Conservation (phyloP, 176 grass and related monocot genomes). For the Stipa capillata region DNA sequence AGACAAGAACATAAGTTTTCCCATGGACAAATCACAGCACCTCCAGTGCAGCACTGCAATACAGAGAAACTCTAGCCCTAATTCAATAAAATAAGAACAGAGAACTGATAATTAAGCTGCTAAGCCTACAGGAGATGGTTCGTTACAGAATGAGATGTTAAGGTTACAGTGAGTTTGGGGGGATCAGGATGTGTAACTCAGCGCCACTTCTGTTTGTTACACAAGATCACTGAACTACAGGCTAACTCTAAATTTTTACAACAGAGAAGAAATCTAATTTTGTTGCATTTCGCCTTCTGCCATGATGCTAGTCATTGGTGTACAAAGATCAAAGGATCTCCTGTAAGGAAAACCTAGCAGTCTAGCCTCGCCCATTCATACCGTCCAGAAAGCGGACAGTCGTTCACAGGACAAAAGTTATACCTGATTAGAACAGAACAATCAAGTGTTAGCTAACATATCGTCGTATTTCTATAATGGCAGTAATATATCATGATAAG, state of each 20-base stretch:
- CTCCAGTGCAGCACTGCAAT: too few relatives aligned
- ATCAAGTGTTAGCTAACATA: too few relatives aligned
- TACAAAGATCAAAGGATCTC: too few relatives aligned
- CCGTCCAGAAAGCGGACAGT: slow-evolving; percentile 39
- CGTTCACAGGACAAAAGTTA: slow-evolving; percentile 55
- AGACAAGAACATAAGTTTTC: background rate
- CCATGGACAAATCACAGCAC: too few relatives aligned
- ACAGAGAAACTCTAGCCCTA: slow-evolving; percentile 15
- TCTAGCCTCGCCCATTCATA: slow-evolving; percentile 61
- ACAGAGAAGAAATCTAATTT: slow-evolving; percentile 27
- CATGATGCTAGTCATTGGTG: background rate
- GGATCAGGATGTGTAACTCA: slow-evolving; percentile 29
- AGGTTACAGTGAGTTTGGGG: slow-evolving; percentile 35
- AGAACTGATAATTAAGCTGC: background rate
- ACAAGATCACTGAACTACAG: slow-evolving; percentile 19
- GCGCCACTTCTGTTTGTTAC: slow-evolving; percentile 42
- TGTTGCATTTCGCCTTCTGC: slow-evolving; percentile 27
- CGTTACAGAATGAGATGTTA: slow-evolving; percentile 35
- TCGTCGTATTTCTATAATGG: too few relatives aligned
- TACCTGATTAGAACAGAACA: too few relatives aligned
- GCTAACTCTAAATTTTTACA: slow-evolving; percentile 44
- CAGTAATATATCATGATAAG: too few relatives aligned
- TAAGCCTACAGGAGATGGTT: slow-evolving; percentile 9
- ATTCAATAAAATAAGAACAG: slow-evolving; percentile 11
- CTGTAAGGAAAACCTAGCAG: background rate